Evolutionary conservation across 176 grass and related monocot genomes (phyloP).

Genomic region (Dendrocalamus sinicus): DNA sequence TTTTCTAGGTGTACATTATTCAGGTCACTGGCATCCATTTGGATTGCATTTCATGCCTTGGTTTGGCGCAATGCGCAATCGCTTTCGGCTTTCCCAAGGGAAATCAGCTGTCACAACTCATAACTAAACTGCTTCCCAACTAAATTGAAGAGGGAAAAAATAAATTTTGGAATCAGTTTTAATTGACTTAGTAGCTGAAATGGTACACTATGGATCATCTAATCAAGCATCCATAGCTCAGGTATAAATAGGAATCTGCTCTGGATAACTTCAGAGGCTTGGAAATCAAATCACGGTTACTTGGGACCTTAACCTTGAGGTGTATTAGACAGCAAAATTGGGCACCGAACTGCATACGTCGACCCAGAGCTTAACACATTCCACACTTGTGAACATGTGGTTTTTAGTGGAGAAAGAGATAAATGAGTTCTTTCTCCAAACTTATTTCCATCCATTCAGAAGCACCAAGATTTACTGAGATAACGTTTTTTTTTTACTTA

Average conservation of each 20-base stretch:
- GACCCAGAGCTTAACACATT: neutral
- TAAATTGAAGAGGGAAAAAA: neutral
- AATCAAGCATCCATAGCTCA: neutral
- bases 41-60: constrained; percentile 18
- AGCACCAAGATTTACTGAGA: neutral
- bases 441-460: neutral
- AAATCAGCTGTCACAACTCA: constrained; percentile 24
- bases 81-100: constrained; percentile 9
- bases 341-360: neutral
- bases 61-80: constrained; percentile 16
- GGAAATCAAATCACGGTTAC: neutral
- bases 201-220: too few relatives aligned
- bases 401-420: neutral
- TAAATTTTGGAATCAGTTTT: neutral
- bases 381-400: neutral
- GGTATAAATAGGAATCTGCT: neutral
- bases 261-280: neutral
- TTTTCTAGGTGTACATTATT: constrained; percentile 19
- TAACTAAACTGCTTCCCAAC: neutral
- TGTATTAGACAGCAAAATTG: neutral
- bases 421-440: neutral
- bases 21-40: neutral
- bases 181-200: neutral
- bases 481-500: neutral
- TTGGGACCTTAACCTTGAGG: neutral